phyloP scores from a whole-genome alignment of 805 yeast species.

The Metschnikowia santaceciliae region DNA sequence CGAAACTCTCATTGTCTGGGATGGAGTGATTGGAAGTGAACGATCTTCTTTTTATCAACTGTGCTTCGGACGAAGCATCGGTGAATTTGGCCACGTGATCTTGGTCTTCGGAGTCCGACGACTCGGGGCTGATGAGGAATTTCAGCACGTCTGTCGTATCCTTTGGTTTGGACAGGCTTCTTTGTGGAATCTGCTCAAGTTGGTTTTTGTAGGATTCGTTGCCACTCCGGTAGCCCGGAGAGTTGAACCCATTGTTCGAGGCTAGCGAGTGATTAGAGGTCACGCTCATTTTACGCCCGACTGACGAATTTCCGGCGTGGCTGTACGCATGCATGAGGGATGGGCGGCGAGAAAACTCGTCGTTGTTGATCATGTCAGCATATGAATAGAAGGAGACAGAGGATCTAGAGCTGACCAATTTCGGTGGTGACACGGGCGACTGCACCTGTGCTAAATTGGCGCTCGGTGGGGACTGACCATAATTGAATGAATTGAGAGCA shows the following conservation, averaged over 20 bases:
- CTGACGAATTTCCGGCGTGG: conserved; percentile 31
- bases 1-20: conserved; percentile 34
- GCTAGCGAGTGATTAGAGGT: conserved; percentile 13
- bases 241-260: conserved; percentile 3
- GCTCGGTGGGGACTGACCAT: conserved; percentile 6
- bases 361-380: conserved; percentile 74
- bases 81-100: conserved; percentile 10
- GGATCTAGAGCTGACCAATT: conserved; percentile 32
- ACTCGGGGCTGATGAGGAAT: conserved; percentile 25
- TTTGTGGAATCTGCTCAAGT: conserved; percentile 7
- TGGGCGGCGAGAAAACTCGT: conserved; percentile 64
- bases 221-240: conserved; percentile 1
- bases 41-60: conserved; percentile 14
- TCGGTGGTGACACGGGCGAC: conserved; percentile 40
- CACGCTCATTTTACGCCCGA: conserved; percentile 20
- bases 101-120: conserved; percentile 22
- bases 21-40: conserved; percentile 12
- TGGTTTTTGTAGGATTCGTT: conserved; percentile 14
- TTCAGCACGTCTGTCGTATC: conserved; percentile 7
- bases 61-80: conserved; percentile 4
- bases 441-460: conserved; percentile 13
- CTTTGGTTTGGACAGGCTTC: not conserved
- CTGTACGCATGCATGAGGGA: conserved; percentile 39
- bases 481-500: conserved; percentile 5
- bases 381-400: conserved; percentile 61